A percentile compares a stretch with the other conserved stretches of the same genome.
These are phyloP conservation scores for Chaetomium tenue DNA, from an alignment of 495 filamentous ascomycete genomes.

Conservation along the genomic window DNA sequence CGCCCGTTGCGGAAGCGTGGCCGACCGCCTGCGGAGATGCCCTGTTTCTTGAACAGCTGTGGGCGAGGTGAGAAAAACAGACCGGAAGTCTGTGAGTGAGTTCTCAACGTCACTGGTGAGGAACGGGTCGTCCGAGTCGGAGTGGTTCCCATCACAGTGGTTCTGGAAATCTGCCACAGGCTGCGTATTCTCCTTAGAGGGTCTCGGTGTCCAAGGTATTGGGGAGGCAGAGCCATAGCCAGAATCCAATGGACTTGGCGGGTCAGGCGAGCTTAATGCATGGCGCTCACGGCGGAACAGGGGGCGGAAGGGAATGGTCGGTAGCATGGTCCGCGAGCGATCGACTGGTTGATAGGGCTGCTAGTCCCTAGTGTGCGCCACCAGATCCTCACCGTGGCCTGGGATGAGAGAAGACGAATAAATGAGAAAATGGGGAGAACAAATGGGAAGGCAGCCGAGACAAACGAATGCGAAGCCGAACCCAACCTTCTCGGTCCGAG, in stretches of 20 bases:
- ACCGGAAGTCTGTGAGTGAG: not conserved
- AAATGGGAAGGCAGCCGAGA: not conserved
- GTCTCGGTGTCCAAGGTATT: constrained; percentile 11
- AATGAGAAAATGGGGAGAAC: not conserved
- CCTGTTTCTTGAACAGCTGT: not conserved
- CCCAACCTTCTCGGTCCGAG: not conserved
- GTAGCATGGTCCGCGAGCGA: constrained; percentile 1
- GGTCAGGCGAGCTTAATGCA: constrained; percentile 18
- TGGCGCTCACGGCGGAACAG: constrained; percentile 20
- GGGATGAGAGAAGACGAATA: not conserved
- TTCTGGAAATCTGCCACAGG: constrained; percentile 17
- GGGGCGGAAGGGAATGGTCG: constrained; percentile 4
- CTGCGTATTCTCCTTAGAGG: not conserved
- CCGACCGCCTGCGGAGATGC: constrained; percentile 15
- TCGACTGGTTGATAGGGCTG: not conserved
- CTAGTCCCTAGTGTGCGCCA: not conserved
- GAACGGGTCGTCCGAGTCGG: constrained; percentile 30
- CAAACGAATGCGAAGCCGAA: constrained; percentile 6
- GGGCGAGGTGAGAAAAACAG: not conserved
- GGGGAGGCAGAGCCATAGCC: constrained; percentile 31
- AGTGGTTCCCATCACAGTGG: constrained; percentile 30
- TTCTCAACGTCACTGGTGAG: constrained; percentile 19
- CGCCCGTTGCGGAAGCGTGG: constrained; percentile 26
- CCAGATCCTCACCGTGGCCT: not conserved
- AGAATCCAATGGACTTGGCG: constrained; percentile 29